Evolutionary conservation across 2,329 filamentous ascomycete genomes (phyloP).

Genomic region (Trichoderma polysporum): DNA sequence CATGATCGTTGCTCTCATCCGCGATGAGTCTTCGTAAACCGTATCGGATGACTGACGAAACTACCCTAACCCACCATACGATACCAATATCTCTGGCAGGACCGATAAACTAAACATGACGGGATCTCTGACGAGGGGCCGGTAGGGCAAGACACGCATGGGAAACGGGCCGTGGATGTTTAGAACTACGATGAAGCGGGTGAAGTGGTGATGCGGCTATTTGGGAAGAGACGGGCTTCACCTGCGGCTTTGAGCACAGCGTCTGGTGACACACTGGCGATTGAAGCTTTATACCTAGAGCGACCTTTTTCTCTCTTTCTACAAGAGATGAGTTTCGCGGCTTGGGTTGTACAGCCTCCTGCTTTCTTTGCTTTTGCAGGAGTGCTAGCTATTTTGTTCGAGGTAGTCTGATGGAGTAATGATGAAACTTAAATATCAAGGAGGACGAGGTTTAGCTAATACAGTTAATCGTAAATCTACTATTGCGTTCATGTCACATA

Average conservation of each 20-base stretch:
- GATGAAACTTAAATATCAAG: conserved; percentile 27
- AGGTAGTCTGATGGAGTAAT: conserved; percentile 35
- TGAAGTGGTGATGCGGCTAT: conserved; percentile 30
- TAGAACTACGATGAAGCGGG: conserved; percentile 27
- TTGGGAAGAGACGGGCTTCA: conserved; percentile 31
- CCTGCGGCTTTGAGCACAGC: conserved; percentile 34
- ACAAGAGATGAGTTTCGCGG: background rate
- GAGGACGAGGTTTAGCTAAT: background rate
- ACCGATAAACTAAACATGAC: conserved; percentile 15
- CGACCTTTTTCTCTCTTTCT: conserved; percentile 14
- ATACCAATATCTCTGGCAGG: conserved; percentile 21
- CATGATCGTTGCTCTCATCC: conserved; percentile 96
- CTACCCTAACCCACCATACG: conserved; percentile 22
- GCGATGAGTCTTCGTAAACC: conserved; percentile 81
- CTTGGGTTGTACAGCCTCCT: background rate
- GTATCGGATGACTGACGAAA: background rate
- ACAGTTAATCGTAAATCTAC: background rate
- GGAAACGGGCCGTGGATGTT: conserved; percentile 15
- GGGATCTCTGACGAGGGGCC: conserved; percentile 13
- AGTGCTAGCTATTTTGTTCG: background rate
- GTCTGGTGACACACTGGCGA: conserved; percentile 33
- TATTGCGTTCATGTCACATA: background rate
- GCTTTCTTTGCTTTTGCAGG: conserved; percentile 1
- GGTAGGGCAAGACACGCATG: conserved; percentile 10
- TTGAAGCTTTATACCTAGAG: conserved; percentile 30